phyloP scores from a whole-genome alignment of 2,329 filamentous ascomycete genomes.

The Colletotrichum liaoningense region DNA sequence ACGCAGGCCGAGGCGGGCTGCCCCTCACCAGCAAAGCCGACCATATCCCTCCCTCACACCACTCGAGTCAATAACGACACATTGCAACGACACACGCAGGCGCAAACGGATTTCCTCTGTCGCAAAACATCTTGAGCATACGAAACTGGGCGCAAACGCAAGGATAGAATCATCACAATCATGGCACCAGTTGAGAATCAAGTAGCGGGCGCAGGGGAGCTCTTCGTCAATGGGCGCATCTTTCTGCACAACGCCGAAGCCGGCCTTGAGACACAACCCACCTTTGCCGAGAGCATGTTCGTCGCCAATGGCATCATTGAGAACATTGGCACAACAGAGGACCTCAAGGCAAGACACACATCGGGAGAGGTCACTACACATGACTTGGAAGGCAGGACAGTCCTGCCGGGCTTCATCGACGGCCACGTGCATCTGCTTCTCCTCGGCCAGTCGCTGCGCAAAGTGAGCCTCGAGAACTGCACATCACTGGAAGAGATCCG shows the following conservation, averaged over 20 bases:
- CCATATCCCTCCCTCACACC: neutral
- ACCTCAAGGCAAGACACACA: conserved; percentile 9
- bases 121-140: neutral
- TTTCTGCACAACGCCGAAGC: conserved; percentile 30
- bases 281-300: conserved; percentile 37
- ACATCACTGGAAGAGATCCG: conserved; percentile 62
- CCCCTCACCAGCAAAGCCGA: neutral
- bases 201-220: neutral
- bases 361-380: conserved; percentile 10
- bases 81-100: neutral
- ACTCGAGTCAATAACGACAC: conserved; percentile 8
- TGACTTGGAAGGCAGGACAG: conserved; percentile 45
- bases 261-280: conserved; percentile 30
- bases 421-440: conserved; percentile 68
- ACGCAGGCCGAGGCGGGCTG: neutral
- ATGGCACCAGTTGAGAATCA: neutral
- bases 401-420: conserved; percentile 68
- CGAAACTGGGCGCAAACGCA: neutral
- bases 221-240: conserved; percentile 37
- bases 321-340: conserved; percentile 24
- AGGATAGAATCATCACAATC: neutral
- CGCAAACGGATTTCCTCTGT: too few species aligned
- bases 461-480: conserved; percentile 61
- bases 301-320: conserved; percentile 33
- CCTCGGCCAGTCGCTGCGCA: conserved; percentile 64